Base-by-base conservation (phyloP, 2,329 filamentous ascomycete species). In the Fusarium austroafricanum region DNA sequence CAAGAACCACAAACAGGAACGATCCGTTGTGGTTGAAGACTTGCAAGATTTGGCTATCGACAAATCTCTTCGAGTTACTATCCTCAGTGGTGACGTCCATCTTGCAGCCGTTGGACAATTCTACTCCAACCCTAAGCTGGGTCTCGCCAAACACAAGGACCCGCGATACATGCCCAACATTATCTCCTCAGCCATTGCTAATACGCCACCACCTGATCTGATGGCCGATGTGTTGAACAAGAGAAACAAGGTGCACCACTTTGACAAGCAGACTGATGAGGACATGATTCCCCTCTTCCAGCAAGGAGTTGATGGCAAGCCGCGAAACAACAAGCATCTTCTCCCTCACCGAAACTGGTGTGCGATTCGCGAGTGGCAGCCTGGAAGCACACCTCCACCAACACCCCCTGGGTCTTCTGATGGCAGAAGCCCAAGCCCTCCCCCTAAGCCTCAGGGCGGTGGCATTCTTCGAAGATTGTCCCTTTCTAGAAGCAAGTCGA, bases 121-220 rank as follows among this genome's bases (percentile, higher is more conserved):
- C 80, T 97, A 95, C 80, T 96, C 93, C 11, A 96, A 96, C 75
- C 90, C 93, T 15, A 96, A 93, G 78, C 83, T 95, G 21, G 80
- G 81, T 8, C 83, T 97, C 31, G 83, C 92, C 5, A 98, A 97
- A 78, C 93, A 98, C 79, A 90, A 89, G 70, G 96, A 99, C 77
- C 94, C 96, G 75, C 87, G 96, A 65, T 99, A 99, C 77, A 99
- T 99, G 91, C 92, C 94, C 6, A 99, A 99, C 73, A 82, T 99
- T 61, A 89, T 98, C 70, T 96, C 94, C 2, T 97, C 94, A 1
- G 94, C 94, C 14, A 98, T 99, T 75, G 95, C 92, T 72, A 97
- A 99, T 76, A 90, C 91, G 15, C 96, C 96, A 7, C 93, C 94
- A 18, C 91, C 94, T 1, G 92, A 96, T 52, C 83, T 96, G 74